Conservation (phyloP, 2,329 filamentous ascomycete species). For the Aschersonia sp. region DNA sequence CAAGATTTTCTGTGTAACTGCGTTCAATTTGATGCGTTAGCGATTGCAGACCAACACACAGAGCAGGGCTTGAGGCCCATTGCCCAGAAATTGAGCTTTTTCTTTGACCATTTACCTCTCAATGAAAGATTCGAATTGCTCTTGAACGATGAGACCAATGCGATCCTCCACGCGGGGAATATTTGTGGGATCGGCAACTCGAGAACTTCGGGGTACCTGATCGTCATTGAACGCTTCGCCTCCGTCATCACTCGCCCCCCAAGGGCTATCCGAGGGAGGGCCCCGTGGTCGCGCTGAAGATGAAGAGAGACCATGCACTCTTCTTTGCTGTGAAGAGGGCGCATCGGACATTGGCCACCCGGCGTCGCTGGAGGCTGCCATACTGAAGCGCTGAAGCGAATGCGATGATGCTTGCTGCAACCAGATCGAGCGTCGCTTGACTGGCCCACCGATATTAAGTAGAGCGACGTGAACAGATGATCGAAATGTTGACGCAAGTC, state of each 20-base stretch:
- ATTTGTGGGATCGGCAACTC: conserved; percentile 30
- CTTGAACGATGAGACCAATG: conserved; percentile 59
- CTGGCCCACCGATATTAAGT: neutral
- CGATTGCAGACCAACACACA: neutral
- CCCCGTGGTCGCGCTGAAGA: conserved; percentile 38
- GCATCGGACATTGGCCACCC: conserved; percentile 44
- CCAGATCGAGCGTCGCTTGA: neutral
- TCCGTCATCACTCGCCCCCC: conserved; percentile 46
- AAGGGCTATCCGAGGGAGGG: conserved; percentile 48
- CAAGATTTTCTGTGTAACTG: conserved; percentile 55
- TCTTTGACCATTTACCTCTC: conserved; percentile 40
- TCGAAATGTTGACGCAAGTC: no score
- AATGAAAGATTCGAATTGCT: conserved; percentile 67
- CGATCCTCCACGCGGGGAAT: conserved; percentile 63
- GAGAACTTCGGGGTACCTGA: conserved; percentile 38
- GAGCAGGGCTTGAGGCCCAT: neutral
- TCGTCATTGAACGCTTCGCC: conserved; percentile 49
- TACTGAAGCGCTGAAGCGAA: conserved; percentile 8
- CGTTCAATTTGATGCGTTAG: neutral
- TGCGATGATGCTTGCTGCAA: neutral
- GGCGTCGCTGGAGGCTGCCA: conserved; percentile 41
- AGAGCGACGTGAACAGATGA: no score
- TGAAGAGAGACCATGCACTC: conserved; percentile 30
- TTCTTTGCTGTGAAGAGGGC: conserved; percentile 28
- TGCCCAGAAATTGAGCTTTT: neutral